Evolutionary conservation across 768 basidiomycete genomes (phyloP), one percentile per base, ranked within the genome.

Genomic region (Podaxis sp.): DNA sequence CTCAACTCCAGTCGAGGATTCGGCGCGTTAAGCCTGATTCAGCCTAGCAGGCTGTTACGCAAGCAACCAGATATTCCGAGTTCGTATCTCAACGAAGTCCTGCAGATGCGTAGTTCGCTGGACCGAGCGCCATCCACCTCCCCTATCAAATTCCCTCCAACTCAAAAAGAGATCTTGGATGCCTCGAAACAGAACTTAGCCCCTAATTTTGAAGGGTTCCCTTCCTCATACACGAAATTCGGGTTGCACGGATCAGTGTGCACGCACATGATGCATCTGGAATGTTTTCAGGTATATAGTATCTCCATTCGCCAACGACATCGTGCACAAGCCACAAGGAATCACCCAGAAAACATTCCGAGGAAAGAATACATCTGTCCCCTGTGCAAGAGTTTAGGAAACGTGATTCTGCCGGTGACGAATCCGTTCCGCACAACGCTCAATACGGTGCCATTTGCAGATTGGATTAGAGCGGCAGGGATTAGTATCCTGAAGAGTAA

Each of bases 331-430:
- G 87, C 91, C 4, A 94, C 94, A 5, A 80, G 97, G 43, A 94
- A 95, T 66, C 96, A 97, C 70, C 96, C 97, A 0, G 97, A 99
- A 72, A 91, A 87, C 68, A 93, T 95, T n/a, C 86, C 90, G n/a
- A 84, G 97, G 43, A 91, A 91, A 67, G 97, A 99, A 70, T 98
- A 89, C 76, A 91, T 98, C 53, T 99, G 97, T 67, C 97, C 97
- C 1, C 77, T 99, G 4, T 99, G 97, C 80, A 98, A 98, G 76
- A 94, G 93, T 67, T 79, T 98, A 6, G 95, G 96, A 2, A 99
- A 99, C 73, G 86, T 94, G 33, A 89, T 99, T 46, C 81, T 99
- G 0, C 97, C 97, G 0, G 88, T 96, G 15, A 79, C 83, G 4
- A 78, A 79, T 12, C 79, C 87, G 0, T 72, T 79, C 9, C 67